Evolutionary conservation across 164 flowering plant genomes (phyloP).

Genomic region (Tinospora cordifolia): DNA sequence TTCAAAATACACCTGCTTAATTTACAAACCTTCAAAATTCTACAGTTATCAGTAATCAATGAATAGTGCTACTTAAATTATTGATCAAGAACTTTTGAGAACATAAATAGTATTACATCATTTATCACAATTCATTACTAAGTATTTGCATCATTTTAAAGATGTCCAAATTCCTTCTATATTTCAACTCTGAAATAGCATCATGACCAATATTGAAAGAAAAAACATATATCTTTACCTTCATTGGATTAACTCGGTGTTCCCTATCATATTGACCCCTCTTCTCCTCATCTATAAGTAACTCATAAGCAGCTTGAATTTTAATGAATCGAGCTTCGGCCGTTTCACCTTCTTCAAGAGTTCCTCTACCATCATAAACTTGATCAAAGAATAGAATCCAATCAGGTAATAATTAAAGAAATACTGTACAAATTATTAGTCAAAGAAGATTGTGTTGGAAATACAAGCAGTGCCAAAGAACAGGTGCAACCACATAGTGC

Average conservation of each 20-base stretch:
- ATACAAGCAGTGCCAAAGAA: not conserved
- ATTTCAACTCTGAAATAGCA: not conserved
- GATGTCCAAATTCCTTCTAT: not conserved
- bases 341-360: constrained; percentile 88
- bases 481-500: not conserved
- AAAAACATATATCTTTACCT: constrained; percentile 35
- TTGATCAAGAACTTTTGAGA: not conserved
- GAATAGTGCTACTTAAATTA: not conserved
- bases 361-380: constrained; percentile 92
- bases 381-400: constrained; percentile 13
- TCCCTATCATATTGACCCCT: constrained; percentile 65
- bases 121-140: not conserved
- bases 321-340: constrained; percentile 91
- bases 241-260: constrained; percentile 86
- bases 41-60: not conserved
- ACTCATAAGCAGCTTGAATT: constrained; percentile 96
- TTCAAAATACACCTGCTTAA: not conserved
- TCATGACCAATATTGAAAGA: not conserved
- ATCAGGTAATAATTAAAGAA: constrained; percentile 1
- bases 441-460: constrained; percentile 1
- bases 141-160: not conserved
- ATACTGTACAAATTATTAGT: not conserved
- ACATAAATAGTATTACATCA: not conserved
- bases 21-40: not conserved
- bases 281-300: constrained; percentile 71